phyloP scores from a whole-genome alignment of 306 rosid species.

The Herpetospermum pedunculosum region DNA sequence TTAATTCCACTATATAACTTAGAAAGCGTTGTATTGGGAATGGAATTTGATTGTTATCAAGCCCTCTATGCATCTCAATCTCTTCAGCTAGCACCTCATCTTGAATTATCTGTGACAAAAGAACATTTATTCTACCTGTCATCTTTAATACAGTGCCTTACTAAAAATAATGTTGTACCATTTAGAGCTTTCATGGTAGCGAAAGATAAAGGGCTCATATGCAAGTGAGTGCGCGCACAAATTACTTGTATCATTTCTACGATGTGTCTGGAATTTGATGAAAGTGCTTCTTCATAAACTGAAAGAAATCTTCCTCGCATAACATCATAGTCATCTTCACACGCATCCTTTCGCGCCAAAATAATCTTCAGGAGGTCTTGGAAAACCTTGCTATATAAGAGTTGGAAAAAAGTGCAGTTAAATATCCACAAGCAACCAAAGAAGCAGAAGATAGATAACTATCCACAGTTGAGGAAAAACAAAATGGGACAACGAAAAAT shows the following conservation, averaged over 20 bases:
- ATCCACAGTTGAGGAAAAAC: background rate
- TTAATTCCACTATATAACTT: conserved; percentile 34
- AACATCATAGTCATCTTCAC: conserved; percentile 53
- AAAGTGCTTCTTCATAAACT: conserved; percentile 61
- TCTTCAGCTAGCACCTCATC: conserved; percentile 73
- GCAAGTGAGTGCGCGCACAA: conserved; percentile 8
- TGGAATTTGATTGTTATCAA: conserved; percentile 43
- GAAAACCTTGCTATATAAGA: conserved; percentile 62
- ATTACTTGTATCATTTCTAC: conserved; percentile 69
- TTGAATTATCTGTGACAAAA: conserved; percentile 45
- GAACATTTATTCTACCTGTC: conserved; percentile 10
- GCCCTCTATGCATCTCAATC: conserved; percentile 53
- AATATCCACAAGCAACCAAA: conserved; percentile 18
- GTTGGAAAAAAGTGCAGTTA: conserved; percentile 15
- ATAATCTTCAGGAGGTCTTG: conserved; percentile 70
- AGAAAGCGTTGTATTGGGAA: conserved; percentile 55
- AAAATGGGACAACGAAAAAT: background rate
- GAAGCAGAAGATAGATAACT: background rate
- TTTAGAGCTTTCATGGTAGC: background rate
- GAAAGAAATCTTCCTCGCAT: conserved; percentile 48
- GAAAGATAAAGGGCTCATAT: conserved; percentile 7
- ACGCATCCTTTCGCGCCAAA: conserved; percentile 35
- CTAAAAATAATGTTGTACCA: conserved; percentile 2
- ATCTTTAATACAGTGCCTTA: conserved; percentile 6
- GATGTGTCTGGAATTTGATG: conserved; percentile 58